A percentile compares a stretch with the other conserved stretches of the same genome.
Conservation (phyloP, 1,284 basidiomycete genomes). For the Phylloporus gajari region DNA sequence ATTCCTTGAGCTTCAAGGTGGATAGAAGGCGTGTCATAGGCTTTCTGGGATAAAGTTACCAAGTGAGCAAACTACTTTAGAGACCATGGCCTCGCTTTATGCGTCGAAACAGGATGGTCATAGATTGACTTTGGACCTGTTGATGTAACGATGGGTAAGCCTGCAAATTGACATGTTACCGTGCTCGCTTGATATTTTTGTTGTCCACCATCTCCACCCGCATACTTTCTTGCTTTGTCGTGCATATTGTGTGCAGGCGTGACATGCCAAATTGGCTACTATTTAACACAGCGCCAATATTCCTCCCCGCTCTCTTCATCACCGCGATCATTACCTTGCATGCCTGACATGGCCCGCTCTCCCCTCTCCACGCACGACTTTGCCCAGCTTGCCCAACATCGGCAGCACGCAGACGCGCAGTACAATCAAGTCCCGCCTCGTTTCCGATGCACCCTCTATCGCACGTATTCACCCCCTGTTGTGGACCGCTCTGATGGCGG, state of each 20-base stretch:
- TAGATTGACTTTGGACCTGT: background rate
- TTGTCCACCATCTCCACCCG: conserved; percentile 17
- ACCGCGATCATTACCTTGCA: conserved; percentile 10
- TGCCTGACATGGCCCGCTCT: conserved; percentile 28
- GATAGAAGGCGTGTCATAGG: no score
- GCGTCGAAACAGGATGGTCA: conserved; percentile 19
- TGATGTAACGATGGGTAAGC: no score
- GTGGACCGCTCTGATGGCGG: no score
- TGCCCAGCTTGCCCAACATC: conserved; percentile 51
- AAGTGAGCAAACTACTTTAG: no score
- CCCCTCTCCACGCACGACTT: conserved; percentile 39
- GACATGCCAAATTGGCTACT: background rate
- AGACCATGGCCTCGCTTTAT: conserved; percentile 26
- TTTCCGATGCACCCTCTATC: conserved; percentile 44
- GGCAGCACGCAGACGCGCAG: conserved; percentile 54
- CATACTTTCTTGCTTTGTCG: conserved; percentile 9
- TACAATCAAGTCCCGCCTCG: conserved; percentile 50
- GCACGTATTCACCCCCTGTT: no score
- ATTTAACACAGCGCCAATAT: no score
- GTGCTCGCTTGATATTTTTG: background rate
- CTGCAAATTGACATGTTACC: conserved; percentile 18
- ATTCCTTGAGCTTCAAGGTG: no score
- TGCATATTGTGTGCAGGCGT: conserved; percentile 33
- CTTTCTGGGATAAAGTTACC: no score
- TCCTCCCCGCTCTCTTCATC: background rate